These are phyloP conservation scores for Colletotrichum kahawae DNA, from an alignment of 2,329 filamentous ascomycete species.

Conservation along the genomic window DNA sequence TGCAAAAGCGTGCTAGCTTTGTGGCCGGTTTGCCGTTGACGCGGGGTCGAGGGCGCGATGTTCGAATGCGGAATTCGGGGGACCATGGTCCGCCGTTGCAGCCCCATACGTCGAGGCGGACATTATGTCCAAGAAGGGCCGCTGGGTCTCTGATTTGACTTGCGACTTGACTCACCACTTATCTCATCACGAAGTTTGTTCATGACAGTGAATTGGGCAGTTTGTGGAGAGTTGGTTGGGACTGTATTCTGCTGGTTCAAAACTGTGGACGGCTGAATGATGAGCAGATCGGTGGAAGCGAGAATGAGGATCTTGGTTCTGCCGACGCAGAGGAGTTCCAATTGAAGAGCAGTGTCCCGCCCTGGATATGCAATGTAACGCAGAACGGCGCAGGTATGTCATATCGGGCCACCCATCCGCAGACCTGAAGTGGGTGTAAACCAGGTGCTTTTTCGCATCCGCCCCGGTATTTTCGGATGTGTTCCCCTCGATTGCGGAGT, in stretches of 20 bases:
- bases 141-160: neutral
- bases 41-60: neutral
- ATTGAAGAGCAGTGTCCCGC: neutral
- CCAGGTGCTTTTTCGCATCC: neutral
- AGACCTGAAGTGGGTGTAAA: neutral
- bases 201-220: neutral
- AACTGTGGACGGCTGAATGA: neutral
- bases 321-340: neutral
- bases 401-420: neutral
- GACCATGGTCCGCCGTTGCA: conserved; percentile 11
- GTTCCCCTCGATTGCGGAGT: neutral
- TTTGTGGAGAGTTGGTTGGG: neutral
- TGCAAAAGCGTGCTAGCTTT: neutral
- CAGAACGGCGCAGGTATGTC: neutral
- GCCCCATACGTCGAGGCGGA: conserved; percentile 4
- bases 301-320: neutral
- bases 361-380: neutral
- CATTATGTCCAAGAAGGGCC: neutral
- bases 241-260: neutral
- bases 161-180: neutral
- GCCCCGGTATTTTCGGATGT: neutral
- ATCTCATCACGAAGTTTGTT: neutral
- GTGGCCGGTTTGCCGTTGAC: neutral
- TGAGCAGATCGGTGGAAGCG: neutral
- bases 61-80: conserved; percentile 16